These are phyloP conservation scores for Arthrobotrys iridis DNA, from an alignment of 2,329 filamentous ascomycete genomes.

Conservation along the genomic window DNA sequence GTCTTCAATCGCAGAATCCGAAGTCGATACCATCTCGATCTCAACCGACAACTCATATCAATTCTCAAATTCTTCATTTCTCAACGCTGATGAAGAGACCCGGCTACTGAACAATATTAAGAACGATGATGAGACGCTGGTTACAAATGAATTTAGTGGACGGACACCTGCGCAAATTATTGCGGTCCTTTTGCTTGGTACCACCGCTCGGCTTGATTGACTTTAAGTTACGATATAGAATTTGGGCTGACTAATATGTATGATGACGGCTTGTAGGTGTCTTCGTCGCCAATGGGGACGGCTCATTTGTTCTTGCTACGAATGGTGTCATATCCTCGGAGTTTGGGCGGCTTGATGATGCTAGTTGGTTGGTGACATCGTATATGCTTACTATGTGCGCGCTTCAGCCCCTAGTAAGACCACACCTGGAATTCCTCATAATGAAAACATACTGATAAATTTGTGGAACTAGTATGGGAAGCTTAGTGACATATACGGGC, in stretches of 20 bases:
- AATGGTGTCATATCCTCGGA: slow-evolving; percentile 72
- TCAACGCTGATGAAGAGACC: slow-evolving; percentile 33
- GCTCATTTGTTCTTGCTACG: slow-evolving; percentile 73
- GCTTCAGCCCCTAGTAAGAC: slow-evolving; percentile 66
- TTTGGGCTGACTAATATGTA: neutral
- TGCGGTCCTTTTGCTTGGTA: slow-evolving; percentile 39
- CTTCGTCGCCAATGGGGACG: slow-evolving; percentile 74
- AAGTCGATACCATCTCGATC: slow-evolving; percentile 40
- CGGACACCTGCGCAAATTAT: slow-evolving; percentile 36
- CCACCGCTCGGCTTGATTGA: too few relatives aligned
- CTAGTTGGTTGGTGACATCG: slow-evolving; percentile 69
- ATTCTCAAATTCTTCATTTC: slow-evolving; percentile 26
- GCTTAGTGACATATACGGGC: slow-evolving; percentile 69
- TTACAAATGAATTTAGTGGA: neutral
- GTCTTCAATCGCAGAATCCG: slow-evolving; percentile 23
- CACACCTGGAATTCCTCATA: neutral
- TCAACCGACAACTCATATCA: slow-evolving; percentile 32
- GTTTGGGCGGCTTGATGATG: slow-evolving; percentile 68
- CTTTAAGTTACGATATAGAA: neutral
- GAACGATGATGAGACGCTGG: neutral
- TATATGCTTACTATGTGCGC: slow-evolving; percentile 67
- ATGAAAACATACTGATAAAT: neutral
- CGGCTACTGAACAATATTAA: slow-evolving; percentile 11
- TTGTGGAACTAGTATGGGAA: slow-evolving; percentile 65
- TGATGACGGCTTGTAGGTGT: slow-evolving; percentile 64